Base-by-base conservation (phyloP, 768 basidiomycete species). In the Scleroderma bovista region DNA sequence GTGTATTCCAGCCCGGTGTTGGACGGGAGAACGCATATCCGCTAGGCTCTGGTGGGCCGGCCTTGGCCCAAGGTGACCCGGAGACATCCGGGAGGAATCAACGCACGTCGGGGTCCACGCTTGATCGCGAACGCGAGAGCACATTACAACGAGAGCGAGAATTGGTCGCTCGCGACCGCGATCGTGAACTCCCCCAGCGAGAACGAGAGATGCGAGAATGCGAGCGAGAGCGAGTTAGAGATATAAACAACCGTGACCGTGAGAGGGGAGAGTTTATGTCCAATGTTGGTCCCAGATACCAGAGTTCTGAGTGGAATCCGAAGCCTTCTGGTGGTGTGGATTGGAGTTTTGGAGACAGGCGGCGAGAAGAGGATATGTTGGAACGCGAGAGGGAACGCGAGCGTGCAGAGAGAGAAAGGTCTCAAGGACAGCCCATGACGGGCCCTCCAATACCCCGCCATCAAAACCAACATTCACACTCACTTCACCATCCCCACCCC, bases 331-430 rank as follows among this genome's bases (percentile, higher is more conserved):
- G 61, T 24, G 58, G 60, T 10, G 60, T 63, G 46, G 65, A 65
- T 41, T 63, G 62, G 64, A 60, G 66, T 48, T 47, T 64, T 37
- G 69, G 69, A 47, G 62, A 73, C 17, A 53, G 57, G 51, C 64
- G 68, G 49, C 61, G 72, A 48, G 74, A 75, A 62, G 51, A 72
- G 15, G 62, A 62, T 47, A 56, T 60, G 20, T 51, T 56, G 36
- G 68, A 65, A n/a, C 58, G 62, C 43, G 67, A 67, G 5, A 60
- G 44, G 52, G 65, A 60, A 55, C 61, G 57, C 53, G 66, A 52
- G 51, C 60, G 44, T n/a, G 32, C 12, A 19, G 37, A 51, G 46
- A 22, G 52, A 41, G 36, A 60, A 32, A 44, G 36, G 40, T 45
- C 60, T 6, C 63, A 63, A 46, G 57, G 42, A 19, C 64, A 66